Evolutionary conservation across 208 protist genomes (phyloP), one percentile per base, ranked within the genome.

Genomic region (Acanthamoeba sp.): DNA sequence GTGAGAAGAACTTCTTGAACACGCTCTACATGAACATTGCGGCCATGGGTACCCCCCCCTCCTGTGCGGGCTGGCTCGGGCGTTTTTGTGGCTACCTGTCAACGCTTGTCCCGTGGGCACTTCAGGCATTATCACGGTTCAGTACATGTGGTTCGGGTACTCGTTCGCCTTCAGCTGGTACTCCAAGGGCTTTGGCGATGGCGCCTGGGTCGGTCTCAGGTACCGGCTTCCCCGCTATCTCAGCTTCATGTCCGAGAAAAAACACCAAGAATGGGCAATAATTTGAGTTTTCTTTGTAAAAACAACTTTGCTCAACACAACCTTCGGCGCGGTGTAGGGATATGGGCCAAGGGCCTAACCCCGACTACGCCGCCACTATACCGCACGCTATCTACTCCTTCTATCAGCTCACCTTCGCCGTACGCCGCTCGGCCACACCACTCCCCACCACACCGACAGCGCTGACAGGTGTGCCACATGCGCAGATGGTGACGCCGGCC

Each of bases 1-100:
- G 90, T 48, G 64, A 94, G 22, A 94, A 94, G 55, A 94, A 94
- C 73, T 62, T 94, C 62, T 36, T 91, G 18, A 91, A 91, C 62
- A 73, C 85, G 27, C 85, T 91, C 52, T 76, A 76, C 57, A 91
- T 91, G 85, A 91, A 42, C 85, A 52, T 91, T 20, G 85, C 85
- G 24, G 34, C 85, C 0, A 62, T 91, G 22, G 85, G 85, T 91
- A 71, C 34, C 6, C 1, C 0, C 42, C 10, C 84, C 5, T 40
- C 78, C 0, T n/a, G 22, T 55, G 34, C 42, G 7, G 14, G 6
- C 40, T 34, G 4, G 4, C 9, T 7, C 9, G 7, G 18, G 48
- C 27, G 48, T 87, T 87, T 87, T 87, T 5, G 40, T 84, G 2
- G 3, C 16, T 84, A 48, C 73, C 3, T 84, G 2, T 52, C 48